A percentile compares a stretch with the other conserved stretches of the same genome.
Conservation (phyloP, 352 stramenopile species). For the Phytophthora brassicae region DNA sequence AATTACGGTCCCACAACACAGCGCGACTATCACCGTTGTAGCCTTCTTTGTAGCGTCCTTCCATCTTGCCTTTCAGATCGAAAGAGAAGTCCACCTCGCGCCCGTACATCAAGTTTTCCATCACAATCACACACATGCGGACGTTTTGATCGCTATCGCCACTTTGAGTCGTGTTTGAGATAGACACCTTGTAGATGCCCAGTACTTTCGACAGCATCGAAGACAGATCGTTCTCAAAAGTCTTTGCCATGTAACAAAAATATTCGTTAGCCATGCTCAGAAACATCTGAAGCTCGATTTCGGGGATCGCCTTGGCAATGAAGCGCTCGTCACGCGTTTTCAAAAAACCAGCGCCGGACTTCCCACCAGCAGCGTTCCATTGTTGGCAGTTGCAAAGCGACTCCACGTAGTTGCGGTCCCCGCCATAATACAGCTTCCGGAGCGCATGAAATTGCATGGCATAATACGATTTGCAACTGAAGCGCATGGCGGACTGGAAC, state of each 20-base stretch:
- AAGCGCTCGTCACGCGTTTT: slow-evolving; percentile 88
- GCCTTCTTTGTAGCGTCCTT: slow-evolving; percentile 71
- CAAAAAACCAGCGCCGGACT: slow-evolving; percentile 83
- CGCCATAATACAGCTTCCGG: slow-evolving; percentile 80
- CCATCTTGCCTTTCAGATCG: slow-evolving; percentile 89
- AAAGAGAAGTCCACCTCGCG: slow-evolving; percentile 87
- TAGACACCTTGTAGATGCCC: slow-evolving; percentile 86
- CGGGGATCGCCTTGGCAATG: slow-evolving; percentile 84
- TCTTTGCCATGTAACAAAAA: slow-evolving; percentile 89
- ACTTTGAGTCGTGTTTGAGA: slow-evolving; percentile 48
- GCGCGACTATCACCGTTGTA: slow-evolving; percentile 33
- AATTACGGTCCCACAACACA: slow-evolving; percentile 87
- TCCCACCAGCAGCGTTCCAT: slow-evolving; percentile 85
- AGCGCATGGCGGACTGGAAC: slow-evolving; percentile 78
- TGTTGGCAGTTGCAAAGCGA: slow-evolving; percentile 86
- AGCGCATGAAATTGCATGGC: slow-evolving; percentile 89
- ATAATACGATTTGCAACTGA: slow-evolving; percentile 89
- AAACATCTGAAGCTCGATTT: slow-evolving; percentile 90
- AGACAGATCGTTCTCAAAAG: slow-evolving; percentile 82
- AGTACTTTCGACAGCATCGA: slow-evolving; percentile 90
- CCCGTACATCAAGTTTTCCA: slow-evolving; percentile 89
- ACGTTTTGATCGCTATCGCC: slow-evolving; percentile 62
- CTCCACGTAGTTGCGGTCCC: slow-evolving; percentile 86
- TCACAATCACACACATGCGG: slow-evolving; percentile 87
- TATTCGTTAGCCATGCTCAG: slow-evolving; percentile 90